Base-by-base conservation (phyloP, 1,284 basidiomycete species). In the Tylopilus sp. region DNA sequence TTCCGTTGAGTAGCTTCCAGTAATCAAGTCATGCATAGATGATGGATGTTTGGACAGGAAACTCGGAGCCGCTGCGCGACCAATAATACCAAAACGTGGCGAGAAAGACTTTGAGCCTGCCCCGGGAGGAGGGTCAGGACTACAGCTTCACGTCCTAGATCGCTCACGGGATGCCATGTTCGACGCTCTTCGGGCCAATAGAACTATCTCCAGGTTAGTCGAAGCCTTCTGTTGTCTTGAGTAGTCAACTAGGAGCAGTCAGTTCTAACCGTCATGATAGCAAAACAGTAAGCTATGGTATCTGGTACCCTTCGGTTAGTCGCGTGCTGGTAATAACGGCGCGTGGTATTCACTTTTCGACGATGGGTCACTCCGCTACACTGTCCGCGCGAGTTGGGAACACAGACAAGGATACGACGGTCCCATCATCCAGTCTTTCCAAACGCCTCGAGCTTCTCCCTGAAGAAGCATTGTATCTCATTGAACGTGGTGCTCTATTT, bases 61-160 rank as follows among this genome's bases (percentile, higher is more conserved):
- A 53, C 26, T 58, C 53, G 76, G 69, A 15, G 53, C 69, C 41
- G 68, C 72, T 49, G 71, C 77, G 7, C 81, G 81, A 19, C 86
- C 86, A 1, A 78, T 87, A 10, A 97, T 98, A 61, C 96, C 96
- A 15, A 96, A 95, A 78, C 88, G 96, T 36, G 96, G 96, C 6
- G 96, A 98, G 79, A 98, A 98, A 77, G 96, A 98, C 72, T 99
- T 97, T 72, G 97, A 99, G 78, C 97, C 97, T 6, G 80, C 86
- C 70, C 80, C 86, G 61, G 86, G 89, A 53, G 88, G 94, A 63
- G 88, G 89, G 24, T 94, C 95, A 57, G 91, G 91, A 62, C 83
- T 97, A n/a, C 94, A 97, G 70, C 81, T 89, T 32, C 91, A 94
- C 78, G 84, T 91, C 52, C 82, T 95, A 24, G 89, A 92, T 65